Conservation (phyloP, 2,329 filamentous ascomycete species). For the Ophiostoma quercus region DNA sequence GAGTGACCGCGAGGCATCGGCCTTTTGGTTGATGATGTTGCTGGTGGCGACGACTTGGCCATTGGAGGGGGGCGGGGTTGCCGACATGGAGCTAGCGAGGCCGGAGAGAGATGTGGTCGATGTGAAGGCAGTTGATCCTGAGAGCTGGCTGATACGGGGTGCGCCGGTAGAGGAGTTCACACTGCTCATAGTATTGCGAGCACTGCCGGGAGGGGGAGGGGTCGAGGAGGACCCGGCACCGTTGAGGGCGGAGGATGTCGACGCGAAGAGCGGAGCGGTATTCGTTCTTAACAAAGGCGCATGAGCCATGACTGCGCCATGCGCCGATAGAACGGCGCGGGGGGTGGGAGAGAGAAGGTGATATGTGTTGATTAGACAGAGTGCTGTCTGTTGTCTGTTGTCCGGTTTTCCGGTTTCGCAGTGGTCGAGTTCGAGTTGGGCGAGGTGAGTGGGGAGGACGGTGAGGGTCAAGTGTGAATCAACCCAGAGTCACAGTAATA, state of each 20-base stretch:
- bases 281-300: constrained; percentile 56
- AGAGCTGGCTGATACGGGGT: constrained; percentile 56
- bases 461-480: background rate
- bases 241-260: constrained; percentile 40
- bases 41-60: constrained; percentile 69
- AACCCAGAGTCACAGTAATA: background rate
- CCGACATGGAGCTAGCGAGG: constrained; percentile 38
- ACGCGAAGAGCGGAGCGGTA: constrained; percentile 51
- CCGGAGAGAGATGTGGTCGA: constrained; percentile 50
- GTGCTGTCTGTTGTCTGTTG: background rate
- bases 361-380: background rate
- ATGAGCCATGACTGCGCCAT: constrained; percentile 54
- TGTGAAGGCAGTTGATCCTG: constrained; percentile 54
- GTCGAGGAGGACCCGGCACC: constrained; percentile 37
- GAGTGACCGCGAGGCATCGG: constrained; percentile 82
- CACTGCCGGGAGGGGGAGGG: constrained; percentile 21
- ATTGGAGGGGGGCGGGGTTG: constrained; percentile 40
- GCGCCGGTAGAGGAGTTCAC: constrained; percentile 34
- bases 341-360: background rate
- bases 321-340: constrained; percentile 29
- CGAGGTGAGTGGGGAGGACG: background rate
- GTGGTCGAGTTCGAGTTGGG: background rate
- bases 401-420: background rate
- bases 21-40: constrained; percentile 96
- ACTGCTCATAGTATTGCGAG: constrained; percentile 46